Percentiles rank a stretch among this genome's conserved stretches.
These are phyloP conservation scores for Lodderomyces pseudojiufengensis DNA, from an alignment of 1,139 yeast genomes.

Conservation along the genomic window DNA sequence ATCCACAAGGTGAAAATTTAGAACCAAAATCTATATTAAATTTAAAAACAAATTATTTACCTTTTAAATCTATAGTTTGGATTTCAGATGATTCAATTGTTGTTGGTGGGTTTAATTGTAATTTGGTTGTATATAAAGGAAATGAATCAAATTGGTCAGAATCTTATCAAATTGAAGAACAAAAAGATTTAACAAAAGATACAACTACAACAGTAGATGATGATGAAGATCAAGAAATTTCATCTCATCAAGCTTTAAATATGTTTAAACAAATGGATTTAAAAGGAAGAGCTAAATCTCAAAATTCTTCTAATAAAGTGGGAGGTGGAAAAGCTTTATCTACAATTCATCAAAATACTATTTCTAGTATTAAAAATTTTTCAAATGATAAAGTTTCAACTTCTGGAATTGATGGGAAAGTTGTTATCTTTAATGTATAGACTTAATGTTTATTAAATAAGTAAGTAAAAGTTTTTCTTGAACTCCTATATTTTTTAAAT, in stretches of 20 bases:
- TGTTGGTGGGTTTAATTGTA: slow-evolving; percentile 92
- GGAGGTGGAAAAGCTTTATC: slow-evolving; percentile 45
- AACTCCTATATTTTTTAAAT: too few species aligned
- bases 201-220: slow-evolving; percentile 21
- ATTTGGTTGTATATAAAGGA: slow-evolving; percentile 82
- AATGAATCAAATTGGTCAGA: slow-evolving; percentile 65
- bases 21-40: slow-evolving; percentile 39
- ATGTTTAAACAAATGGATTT: slow-evolving; percentile 96
- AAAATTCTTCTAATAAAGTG: slow-evolving; percentile 35
- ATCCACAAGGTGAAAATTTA: slow-evolving; percentile 70
- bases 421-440: slow-evolving; percentile 55
- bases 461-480: too few species aligned
- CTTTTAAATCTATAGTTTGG: slow-evolving; percentile 76
- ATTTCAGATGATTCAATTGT: slow-evolving; percentile 61
- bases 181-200: slow-evolving; percentile 42
- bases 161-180: slow-evolving; percentile 58
- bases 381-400: slow-evolving; percentile 42
- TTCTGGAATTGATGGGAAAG: slow-evolving; percentile 79
- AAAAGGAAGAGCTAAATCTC: slow-evolving; percentile 69
- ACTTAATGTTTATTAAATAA: neutral
- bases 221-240: slow-evolving; percentile 57
- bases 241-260: slow-evolving; percentile 80
- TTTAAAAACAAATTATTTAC: slow-evolving; percentile 72
- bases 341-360: slow-evolving; percentile 90
- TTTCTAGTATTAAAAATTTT: slow-evolving; percentile 68